Base-by-base conservation (phyloP, 768 basidiomycete genomes). In the Lactarius trivialis region DNA sequence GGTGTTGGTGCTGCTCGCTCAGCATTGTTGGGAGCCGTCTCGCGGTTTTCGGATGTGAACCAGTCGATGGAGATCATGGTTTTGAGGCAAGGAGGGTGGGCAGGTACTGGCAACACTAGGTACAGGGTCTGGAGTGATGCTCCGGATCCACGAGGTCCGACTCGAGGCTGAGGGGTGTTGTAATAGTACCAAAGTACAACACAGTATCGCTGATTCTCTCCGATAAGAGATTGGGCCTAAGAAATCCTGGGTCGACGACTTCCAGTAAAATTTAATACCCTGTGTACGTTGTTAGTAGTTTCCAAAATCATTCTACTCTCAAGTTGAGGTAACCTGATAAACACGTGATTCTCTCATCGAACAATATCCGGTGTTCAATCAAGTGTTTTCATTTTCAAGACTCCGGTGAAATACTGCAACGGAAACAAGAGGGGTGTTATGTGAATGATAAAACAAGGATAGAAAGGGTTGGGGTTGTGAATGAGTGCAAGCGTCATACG, bases 381-480 rank as follows among this genome's bases (percentile, higher is more conserved):
- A 55, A 33, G 54, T 30, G 51, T 55, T 61, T 60, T 63, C 45
- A 60, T 64, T 56, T 58, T 54, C 30, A 51, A 53, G 45, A 39
- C 56, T 63, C 61, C 33, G 24, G n/a, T 37, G 34, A 21, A 57
- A 34, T 33, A 55, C 43, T 45, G 52, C 48, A 32, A 4, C 45
- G 45, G 56, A 14, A 58, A 62, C 56, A 57, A 61, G 55, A 52
- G 19, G 26, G 17, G 33, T 24, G 50, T 41, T 49, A 63, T 49
- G 58, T 63, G 48, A 63, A 55, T 59, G 58, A 66, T 64, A 66
- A 66, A 58, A 64, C 57, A 59, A 14, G 51, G 53, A 41, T 64
- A 60, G 58, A 39, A 52, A 49, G 48, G 45, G 21, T 28, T 41
- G 52, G 50, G 37, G 48, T 36, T 17, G 24, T 41, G 30, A 60